A percentile compares a stretch with the other conserved stretches of the same genome.
Evolutionary conservation across 179 eudicot genomes (phyloP).

Genomic region (Beta macrorhiza): DNA sequence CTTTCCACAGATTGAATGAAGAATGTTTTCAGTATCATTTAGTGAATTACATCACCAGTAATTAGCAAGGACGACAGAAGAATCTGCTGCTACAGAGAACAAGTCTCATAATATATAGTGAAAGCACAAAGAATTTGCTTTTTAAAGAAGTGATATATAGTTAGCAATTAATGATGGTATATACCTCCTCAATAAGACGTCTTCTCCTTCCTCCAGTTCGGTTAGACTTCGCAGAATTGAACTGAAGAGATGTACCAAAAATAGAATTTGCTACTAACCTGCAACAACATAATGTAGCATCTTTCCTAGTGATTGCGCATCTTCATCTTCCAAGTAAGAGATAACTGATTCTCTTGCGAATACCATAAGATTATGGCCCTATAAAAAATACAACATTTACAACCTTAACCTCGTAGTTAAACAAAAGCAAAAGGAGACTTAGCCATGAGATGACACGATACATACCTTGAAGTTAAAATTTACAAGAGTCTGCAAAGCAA

Average conservation of each 20-base stretch:
- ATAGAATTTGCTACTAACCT: slow-evolving; percentile 74
- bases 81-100: background rate
- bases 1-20: too few species aligned
- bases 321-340: slow-evolving; percentile 84
- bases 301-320: slow-evolving; percentile 73
- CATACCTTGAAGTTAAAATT: slow-evolving; percentile 85
- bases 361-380: slow-evolving; percentile 96
- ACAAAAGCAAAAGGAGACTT: background rate
- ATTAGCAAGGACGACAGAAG: background rate
- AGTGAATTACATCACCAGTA: background rate
- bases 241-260: slow-evolving; percentile 51
- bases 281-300: slow-evolving; percentile 94
- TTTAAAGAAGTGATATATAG: background rate
- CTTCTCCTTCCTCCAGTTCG: slow-evolving; percentile 77
- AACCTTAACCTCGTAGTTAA: background rate
- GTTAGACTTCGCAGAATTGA: slow-evolving; percentile 61
- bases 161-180: slow-evolving; percentile 3
- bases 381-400: slow-evolving; percentile 24
- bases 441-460: slow-evolving; percentile 18
- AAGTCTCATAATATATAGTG: background rate
- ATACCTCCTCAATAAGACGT: slow-evolving; percentile 88
- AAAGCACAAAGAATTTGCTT: too few species aligned
- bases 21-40: too few species aligned
- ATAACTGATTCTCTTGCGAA: slow-evolving; percentile 79
- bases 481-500: slow-evolving; percentile 90